These are phyloP conservation scores for Astrothelium macrocarpum DNA, from an alignment of 495 filamentous ascomycete species.

Conservation along the genomic window DNA sequence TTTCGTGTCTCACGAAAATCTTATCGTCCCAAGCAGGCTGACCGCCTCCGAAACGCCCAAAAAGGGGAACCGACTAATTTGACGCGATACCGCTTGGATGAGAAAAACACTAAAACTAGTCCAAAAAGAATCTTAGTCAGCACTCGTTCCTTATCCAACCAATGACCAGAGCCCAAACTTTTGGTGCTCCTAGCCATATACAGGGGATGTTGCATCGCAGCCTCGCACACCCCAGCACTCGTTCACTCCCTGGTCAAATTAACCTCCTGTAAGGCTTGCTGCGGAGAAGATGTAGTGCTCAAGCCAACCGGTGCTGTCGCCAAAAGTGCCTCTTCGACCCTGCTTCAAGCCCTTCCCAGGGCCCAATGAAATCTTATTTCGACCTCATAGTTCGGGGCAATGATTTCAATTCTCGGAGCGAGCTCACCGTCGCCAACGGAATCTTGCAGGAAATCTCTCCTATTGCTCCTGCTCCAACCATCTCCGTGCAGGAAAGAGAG, in stretches of 20 bases:
- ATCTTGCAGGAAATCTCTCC: neutral
- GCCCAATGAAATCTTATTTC: constrained; percentile 2
- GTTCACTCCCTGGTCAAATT: neutral
- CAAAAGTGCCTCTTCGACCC: neutral
- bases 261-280: neutral
- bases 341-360: neutral
- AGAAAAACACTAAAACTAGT: neutral
- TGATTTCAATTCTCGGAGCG: neutral
- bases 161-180: neutral
- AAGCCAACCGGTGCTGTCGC: neutral
- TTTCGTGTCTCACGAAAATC: neutral
- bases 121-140: neutral
- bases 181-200: neutral
- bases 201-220: constrained; percentile 1
- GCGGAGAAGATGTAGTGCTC: neutral
- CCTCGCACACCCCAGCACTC: neutral
- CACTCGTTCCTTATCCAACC: neutral
- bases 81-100: neutral
- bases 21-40: neutral
- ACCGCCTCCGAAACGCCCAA: neutral
- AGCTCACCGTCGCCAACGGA: neutral
- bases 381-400: neutral
- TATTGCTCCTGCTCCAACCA: neutral
- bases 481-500: neutral
- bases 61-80: neutral